phyloP scores from a whole-genome alignment of 306 rosid genomes.

The Inga laurina region DNA sequence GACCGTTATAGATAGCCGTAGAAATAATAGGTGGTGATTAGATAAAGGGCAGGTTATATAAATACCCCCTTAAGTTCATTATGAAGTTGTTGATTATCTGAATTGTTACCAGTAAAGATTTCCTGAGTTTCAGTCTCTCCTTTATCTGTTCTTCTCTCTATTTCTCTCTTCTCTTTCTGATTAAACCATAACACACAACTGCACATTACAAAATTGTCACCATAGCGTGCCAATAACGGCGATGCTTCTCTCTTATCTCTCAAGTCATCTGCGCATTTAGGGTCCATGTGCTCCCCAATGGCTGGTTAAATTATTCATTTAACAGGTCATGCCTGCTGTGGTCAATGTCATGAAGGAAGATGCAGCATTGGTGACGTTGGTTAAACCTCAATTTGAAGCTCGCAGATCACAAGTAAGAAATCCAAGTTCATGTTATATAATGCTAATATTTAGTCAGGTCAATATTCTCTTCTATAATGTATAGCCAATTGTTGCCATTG shows the following conservation, averaged over 20 bases:
- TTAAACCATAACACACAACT: neutral
- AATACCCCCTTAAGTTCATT: too few species aligned
- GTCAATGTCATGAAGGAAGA: conserved; percentile 80
- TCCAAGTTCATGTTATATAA: neutral
- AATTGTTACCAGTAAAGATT: too few species aligned
- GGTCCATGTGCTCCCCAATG: conserved; percentile 14
- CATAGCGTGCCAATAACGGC: neutral
- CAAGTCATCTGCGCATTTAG: neutral
- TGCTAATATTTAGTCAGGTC: neutral
- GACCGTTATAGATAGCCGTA: too few species aligned
- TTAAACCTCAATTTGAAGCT: conserved; percentile 97
- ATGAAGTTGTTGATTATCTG: too few species aligned
- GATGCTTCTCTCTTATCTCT: neutral
- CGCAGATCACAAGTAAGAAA: conserved; percentile 78
- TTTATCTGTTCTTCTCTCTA: too few species aligned
- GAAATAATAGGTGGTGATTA: too few species aligned
- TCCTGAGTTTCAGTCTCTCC: too few species aligned
- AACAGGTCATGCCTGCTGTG: conserved; percentile 95
- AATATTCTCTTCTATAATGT: neutral
- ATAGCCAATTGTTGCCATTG: neutral
- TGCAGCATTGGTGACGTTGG: conserved; percentile 76
- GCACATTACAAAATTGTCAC: neutral
- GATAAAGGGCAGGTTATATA: too few species aligned
- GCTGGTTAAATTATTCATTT: conserved; percentile 22
- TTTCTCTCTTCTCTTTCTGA: too few species aligned